Base-by-base conservation (phyloP, 202 grass and related monocot genomes). In the Schoenoplectus tabernaemontani region DNA sequence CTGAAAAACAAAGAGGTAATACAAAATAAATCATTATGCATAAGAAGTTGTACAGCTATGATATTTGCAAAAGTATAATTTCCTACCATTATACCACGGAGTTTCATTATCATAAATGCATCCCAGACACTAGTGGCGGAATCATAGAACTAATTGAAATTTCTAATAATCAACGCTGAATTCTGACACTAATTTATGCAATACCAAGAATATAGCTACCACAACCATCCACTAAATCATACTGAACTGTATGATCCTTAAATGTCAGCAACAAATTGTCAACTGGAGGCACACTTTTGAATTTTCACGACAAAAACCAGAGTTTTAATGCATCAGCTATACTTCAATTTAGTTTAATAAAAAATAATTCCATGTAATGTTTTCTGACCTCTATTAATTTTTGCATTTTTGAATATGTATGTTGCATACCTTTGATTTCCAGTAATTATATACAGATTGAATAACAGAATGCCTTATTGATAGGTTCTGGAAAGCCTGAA, bases 381-480 rank as follows among this genome's bases (percentile, higher is more conserved):
- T 56, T 37, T 56, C 16, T 75, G 0, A 56, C 48, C 28, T 54
- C 15, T 26, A 75, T 56, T 54, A 13, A 4, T 80, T 41, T 80
- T 33, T 46, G 8, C 1, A 75, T 39, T 79, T 63, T 46, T 26
- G 24, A 61, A 85, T n/a, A n/a, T n/a, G n/a, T 42, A 50, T 82
- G 17, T 63, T 78, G 54, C 9, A 68, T 93, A 99, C 96, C 96
- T 99, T 99, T 42, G 77, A 75, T 92, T 91, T 93, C 96, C 96
- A 99, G 80, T 89, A 96, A 67, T 85, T 96, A 96, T 93, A 99
- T 88, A 99, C 88, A 87, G 86, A 88, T 50, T 93, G 92, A 72
- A 91, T 87, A 85, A 96, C 47, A 8, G 83, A 82, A 84, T 83
- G 86, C 33, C 87, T 82, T 79, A 96, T 86, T 86, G 87, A 91